These are phyloP conservation scores for Zygnema circumcarinatum DNA, from an alignment of 139 green algal genomes.

Conservation along the genomic window DNA sequence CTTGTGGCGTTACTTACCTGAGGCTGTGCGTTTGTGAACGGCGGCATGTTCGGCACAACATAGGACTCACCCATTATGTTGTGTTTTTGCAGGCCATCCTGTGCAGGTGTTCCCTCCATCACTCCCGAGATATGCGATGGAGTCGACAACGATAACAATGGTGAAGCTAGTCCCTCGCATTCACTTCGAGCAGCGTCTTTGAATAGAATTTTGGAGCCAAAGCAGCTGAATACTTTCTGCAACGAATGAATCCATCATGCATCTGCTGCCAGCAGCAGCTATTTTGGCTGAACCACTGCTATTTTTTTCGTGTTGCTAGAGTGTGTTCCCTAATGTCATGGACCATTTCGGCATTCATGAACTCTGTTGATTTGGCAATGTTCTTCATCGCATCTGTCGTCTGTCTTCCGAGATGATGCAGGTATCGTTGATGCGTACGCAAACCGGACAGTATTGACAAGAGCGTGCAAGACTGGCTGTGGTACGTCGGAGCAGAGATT, in stretches of 20 bases:
- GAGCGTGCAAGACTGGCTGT: constrained; percentile 11
- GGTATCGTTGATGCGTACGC: constrained; percentile 11
- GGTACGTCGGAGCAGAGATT: too few relatives aligned
- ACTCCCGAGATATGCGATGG: constrained; percentile 14
- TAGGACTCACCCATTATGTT: too few relatives aligned
- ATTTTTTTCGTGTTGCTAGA: neutral
- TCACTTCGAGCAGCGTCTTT: neutral
- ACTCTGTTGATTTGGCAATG: neutral
- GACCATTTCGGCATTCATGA: neutral
- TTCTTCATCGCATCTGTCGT: neutral
- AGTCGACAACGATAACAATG: constrained; percentile 11
- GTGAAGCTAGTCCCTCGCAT: neutral
- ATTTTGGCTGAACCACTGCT: neutral
- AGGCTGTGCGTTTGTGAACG: too few relatives aligned
- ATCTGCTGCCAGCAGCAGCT: too few relatives aligned
- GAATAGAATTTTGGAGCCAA: neutral
- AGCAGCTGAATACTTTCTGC: too few relatives aligned
- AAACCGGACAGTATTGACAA: neutral
- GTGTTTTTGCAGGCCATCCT: neutral
- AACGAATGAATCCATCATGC: too few relatives aligned
- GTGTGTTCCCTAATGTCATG: too few relatives aligned
- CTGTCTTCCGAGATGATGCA: neutral
- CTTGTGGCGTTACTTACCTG: too few relatives aligned
- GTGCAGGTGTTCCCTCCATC: neutral
- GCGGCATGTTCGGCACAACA: too few relatives aligned